A percentile compares a stretch with the other conserved stretches of the same genome.
Conservation (phyloP, 495 filamentous ascomycete genomes). For the Talaromyces ruber region DNA sequence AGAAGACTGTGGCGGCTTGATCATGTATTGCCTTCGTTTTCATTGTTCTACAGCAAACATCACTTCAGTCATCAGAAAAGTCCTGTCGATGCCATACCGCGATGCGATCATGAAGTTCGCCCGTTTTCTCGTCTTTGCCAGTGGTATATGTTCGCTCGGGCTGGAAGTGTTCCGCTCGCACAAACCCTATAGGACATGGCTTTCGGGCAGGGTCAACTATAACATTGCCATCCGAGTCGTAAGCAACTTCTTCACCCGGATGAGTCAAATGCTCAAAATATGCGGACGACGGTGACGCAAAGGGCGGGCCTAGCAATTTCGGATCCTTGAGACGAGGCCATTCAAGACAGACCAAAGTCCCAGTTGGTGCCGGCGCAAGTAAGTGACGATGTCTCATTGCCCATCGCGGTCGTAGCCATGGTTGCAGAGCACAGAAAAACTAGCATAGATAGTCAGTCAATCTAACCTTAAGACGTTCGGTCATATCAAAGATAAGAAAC, state of each 20-base stretch:
- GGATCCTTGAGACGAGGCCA: slow-evolving; percentile 66
- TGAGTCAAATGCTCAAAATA: slow-evolving; percentile 59
- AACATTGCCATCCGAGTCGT: slow-evolving; percentile 49
- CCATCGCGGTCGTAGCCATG: slow-evolving; percentile 58
- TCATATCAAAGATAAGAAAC: slow-evolving; percentile 14
- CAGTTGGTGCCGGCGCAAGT: slow-evolving; percentile 44
- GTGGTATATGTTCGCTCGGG: slow-evolving; percentile 61
- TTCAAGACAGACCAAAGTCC: slow-evolving; percentile 68
- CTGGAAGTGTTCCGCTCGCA: slow-evolving; percentile 54
- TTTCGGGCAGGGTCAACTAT: slow-evolving; percentile 31
- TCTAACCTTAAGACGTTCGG: background rate
- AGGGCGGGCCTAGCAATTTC: slow-evolving; percentile 60
- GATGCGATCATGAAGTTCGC: slow-evolving; percentile 26
- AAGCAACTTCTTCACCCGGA: slow-evolving; percentile 57
- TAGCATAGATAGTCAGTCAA: background rate
- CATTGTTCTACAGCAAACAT: background rate
- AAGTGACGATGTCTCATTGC: slow-evolving; percentile 56
- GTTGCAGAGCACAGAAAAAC: slow-evolving; percentile 76
- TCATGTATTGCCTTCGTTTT: background rate
- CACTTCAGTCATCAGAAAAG: background rate
- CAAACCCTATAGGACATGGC: slow-evolving; percentile 37
- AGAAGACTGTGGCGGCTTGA: slow-evolving; percentile 1
- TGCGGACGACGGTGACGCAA: slow-evolving; percentile 48
- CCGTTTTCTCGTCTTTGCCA: slow-evolving; percentile 23
- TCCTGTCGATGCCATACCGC: slow-evolving; percentile 29